Conservation (phyloP, 2,329 filamentous ascomycete species). For the Colletotrichum orbiculare region DNA sequence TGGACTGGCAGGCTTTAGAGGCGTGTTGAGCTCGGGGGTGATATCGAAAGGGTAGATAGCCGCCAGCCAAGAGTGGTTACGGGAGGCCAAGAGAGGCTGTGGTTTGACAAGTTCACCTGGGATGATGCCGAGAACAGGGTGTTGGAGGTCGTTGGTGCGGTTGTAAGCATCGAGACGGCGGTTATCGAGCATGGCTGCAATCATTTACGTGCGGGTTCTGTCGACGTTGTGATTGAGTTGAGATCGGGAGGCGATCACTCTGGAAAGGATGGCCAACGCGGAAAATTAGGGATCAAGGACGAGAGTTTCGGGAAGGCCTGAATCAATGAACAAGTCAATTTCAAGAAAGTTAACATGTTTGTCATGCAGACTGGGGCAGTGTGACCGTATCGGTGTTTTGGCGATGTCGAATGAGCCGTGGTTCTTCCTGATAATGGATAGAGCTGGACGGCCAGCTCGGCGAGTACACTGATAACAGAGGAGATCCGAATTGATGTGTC, state of each 20-base stretch:
- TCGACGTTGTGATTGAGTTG: slow-evolving; percentile 5
- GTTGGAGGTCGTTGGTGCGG: background rate
- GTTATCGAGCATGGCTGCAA: too few relatives aligned
- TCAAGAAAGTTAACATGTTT: background rate
- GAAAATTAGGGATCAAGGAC: background rate
- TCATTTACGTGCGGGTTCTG: too few relatives aligned
- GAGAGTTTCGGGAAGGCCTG: background rate
- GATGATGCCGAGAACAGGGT: background rate
- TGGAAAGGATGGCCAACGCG: background rate
- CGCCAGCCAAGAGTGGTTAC: too few relatives aligned
- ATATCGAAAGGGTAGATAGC: too few relatives aligned
- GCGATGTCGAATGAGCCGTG: too few relatives aligned
- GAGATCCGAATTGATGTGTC: too few relatives aligned
- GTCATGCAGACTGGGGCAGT: background rate
- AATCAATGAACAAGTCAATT: slow-evolving; percentile 1
- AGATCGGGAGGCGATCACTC: slow-evolving; percentile 13
- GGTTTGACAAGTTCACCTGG: background rate
- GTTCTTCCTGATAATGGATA: too few relatives aligned
- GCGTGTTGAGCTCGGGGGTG: too few relatives aligned
- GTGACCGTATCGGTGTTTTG: background rate
- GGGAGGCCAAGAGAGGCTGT: too few relatives aligned
- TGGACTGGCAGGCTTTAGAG: too few relatives aligned
- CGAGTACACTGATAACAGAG: too few relatives aligned
- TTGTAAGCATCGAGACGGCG: background rate
- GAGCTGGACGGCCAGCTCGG: too few relatives aligned